Conservation (phyloP, 257 asterid genomes). For the Solanum pennellii region DNA sequence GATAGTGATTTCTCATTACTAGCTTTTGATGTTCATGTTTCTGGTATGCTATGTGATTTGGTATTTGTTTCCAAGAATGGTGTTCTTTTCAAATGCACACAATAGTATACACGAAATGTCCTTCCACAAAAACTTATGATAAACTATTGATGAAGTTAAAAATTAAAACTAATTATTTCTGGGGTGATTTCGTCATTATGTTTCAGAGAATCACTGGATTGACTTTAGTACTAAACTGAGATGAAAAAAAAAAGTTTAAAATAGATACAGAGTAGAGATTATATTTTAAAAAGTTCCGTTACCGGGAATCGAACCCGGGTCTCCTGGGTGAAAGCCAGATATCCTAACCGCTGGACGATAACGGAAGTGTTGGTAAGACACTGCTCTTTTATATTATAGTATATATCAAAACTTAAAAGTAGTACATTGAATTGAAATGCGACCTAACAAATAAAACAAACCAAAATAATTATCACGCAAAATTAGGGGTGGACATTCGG, state of each 20-base stretch:
- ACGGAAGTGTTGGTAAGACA: slow-evolving; percentile 8
- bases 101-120: neutral
- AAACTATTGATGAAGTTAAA: neutral
- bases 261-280: neutral
- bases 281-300: slow-evolving; percentile 18
- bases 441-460: neutral
- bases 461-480: neutral
- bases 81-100: neutral
- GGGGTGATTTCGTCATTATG: too few relatives aligned
- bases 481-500: too few relatives aligned
- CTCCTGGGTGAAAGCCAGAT: slow-evolving; percentile 96
- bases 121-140: neutral
- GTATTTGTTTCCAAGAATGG: neutral
- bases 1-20: neutral
- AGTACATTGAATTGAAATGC: neutral
- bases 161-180: too few relatives aligned
- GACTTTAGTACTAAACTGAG: neutral
- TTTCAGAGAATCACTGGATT: too few relatives aligned
- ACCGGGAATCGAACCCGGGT: slow-evolving; percentile 99
- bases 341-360: slow-evolving; percentile 98
- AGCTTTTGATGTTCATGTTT: neutral
- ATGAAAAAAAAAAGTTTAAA: too few relatives aligned
- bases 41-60: neutral
- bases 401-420: too few relatives aligned
- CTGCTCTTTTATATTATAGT: too few relatives aligned